Base-by-base conservation (phyloP, 2,329 filamentous ascomycete species). In the Aspergillus aculeatinus region DNA sequence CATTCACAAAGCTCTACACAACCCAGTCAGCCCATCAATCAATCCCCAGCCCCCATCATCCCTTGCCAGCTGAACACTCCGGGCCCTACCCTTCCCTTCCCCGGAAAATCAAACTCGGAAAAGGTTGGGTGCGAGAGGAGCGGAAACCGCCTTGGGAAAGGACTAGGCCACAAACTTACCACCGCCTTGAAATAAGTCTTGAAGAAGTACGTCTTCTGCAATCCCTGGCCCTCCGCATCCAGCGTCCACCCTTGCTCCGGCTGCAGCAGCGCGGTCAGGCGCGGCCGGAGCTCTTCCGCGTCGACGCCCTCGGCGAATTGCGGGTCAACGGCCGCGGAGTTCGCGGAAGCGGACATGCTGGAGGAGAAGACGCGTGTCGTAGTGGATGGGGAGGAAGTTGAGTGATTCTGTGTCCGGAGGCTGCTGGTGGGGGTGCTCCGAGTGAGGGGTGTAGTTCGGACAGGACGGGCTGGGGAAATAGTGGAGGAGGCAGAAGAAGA, bases 201-300 rank as follows among this genome's bases (percentile, higher is more conserved):
- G 57, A 77, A 77, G 66, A 74, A 69, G 62, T 71, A 77, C 12
- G 74, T 77, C 65, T 77, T 77, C 21, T 65, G 66, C 7, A 77
- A 55, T 1, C 74, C 75, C 66, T 68, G 70, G 5, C 69, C 67
- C 5, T 73, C 71, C 21, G 66, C 64, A 57, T 76, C 75, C 54
- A 76, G 60, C 6, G 55, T 62, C 75, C 75, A 77, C 42, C 71
- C 72, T 21, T 70, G 63, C 39, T 66, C 60, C 39, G 69, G 64
- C 39, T 44, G 39, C 39, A 44, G 16, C 48, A 77, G 60, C 9
- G 61, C 54, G 42, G 70, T 57, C 44, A 73, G 62, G 10, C 65
- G 67, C 2, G 64, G 58, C 39, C 60, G 65, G 14, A 71, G 59
- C 56, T 70, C 67, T 14, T 63, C 66, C n/a, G 60, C 52, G 55